phyloP scores from a whole-genome alignment of 208 protist species.

The Porcisia hertigi region DNA sequence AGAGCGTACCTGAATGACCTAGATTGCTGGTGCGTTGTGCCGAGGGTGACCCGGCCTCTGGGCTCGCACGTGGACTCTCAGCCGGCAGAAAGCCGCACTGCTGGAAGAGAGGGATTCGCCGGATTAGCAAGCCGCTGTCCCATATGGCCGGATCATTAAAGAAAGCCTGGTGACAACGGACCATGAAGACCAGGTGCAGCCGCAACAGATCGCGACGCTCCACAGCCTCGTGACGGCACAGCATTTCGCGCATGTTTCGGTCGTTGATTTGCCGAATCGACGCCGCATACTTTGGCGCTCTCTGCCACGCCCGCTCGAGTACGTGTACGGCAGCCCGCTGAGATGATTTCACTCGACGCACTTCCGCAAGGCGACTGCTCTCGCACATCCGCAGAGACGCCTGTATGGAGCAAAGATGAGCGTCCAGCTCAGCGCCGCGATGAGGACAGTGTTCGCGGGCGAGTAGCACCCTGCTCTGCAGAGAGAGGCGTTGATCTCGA shows the following conservation, averaged over 20 bases:
- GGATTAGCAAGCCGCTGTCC: constrained; percentile 29
- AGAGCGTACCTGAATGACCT: not conserved
- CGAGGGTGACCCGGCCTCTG: not conserved
- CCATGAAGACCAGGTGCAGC: constrained; percentile 42
- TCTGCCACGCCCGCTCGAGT: constrained; percentile 60
- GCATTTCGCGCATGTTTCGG: constrained; percentile 33
- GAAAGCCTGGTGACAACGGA: constrained; percentile 59
- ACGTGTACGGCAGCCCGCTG: constrained; percentile 17
- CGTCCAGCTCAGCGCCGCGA: constrained; percentile 4
- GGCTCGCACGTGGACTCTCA: not conserved
- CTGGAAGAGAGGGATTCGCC: constrained; percentile 35
- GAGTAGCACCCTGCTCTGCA: not conserved
- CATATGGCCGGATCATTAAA: constrained; percentile 61
- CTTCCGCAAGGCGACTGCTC: constrained; percentile 4
- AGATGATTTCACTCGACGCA: not conserved
- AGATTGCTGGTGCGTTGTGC: not conserved
- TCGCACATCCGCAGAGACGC: constrained; percentile 14
- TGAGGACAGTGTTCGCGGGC: not conserved
- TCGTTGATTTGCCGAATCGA: constrained; percentile 27
- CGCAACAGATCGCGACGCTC: constrained; percentile 67
- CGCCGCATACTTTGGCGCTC: constrained; percentile 20
- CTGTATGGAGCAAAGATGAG: constrained; percentile 6
- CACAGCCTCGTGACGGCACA: constrained; percentile 52
- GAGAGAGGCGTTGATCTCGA: not conserved
- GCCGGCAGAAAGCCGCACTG: constrained; percentile 30